These are phyloP conservation scores for Ophiocordyceps sinensis DNA, from an alignment of 2,329 filamentous ascomycete genomes.

Conservation along the genomic window DNA sequence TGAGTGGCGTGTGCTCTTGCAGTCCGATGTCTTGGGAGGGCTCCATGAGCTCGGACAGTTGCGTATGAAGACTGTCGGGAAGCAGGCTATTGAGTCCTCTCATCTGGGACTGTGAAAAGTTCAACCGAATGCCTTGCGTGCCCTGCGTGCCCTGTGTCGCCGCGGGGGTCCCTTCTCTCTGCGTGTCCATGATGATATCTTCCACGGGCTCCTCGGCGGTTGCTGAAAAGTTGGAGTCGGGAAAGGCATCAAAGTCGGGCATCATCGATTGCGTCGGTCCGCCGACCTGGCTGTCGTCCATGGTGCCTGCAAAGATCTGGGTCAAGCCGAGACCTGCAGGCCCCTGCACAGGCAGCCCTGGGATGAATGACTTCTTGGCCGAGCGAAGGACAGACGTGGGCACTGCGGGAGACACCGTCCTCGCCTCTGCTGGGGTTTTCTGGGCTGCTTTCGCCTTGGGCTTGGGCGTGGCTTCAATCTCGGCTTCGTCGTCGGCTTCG, in stretches of 20 bases:
- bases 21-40: constrained; percentile 74
- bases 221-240: constrained; percentile 47
- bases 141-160: constrained; percentile 29
- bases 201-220: constrained; percentile 41
- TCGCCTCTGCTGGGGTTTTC: constrained; percentile 27
- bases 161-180: constrained; percentile 19
- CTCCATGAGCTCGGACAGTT: constrained; percentile 56
- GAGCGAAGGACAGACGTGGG: constrained; percentile 54
- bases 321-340: constrained; percentile 61
- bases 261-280: constrained; percentile 31
- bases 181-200: constrained; percentile 32
- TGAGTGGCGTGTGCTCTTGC: constrained; percentile 56
- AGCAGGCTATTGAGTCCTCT: constrained; percentile 44
- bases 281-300: constrained; percentile 41
- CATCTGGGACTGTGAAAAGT: constrained; percentile 46
- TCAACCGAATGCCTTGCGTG: constrained; percentile 34
- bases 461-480: constrained; percentile 31
- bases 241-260: constrained; percentile 41
- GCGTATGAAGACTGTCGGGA: constrained; percentile 33
- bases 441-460: constrained; percentile 22
- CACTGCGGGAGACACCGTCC: constrained; percentile 32
- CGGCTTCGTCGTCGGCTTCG: constrained; percentile 36
- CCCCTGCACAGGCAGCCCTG: constrained; percentile 46
- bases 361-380: constrained; percentile 55
- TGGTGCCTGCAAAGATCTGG: constrained; percentile 81